phyloP scores from a whole-genome alignment of 1,139 yeast species.

The Taphrina wiesneri region DNA sequence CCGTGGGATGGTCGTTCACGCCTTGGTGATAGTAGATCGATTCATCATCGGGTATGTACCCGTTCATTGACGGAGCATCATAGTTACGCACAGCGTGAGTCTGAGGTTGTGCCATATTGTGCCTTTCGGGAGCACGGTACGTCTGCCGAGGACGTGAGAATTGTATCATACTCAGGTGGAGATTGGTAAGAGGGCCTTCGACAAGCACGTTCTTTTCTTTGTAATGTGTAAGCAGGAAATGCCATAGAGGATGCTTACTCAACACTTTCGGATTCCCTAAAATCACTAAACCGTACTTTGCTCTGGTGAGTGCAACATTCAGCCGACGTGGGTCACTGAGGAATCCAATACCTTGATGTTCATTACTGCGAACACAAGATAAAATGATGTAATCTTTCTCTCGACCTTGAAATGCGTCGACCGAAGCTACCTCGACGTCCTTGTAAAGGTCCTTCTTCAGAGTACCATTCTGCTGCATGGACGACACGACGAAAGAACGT shows the following conservation, averaged over 20 bases:
- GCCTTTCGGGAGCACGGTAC: conserved; percentile 35
- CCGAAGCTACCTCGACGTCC: conserved; percentile 84
- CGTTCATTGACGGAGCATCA: conserved; percentile 37
- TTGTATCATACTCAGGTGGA: conserved; percentile 72
- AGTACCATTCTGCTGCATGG: conserved; percentile 73
- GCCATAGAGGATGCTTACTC: conserved; percentile 75
- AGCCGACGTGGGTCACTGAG: conserved; percentile 85
- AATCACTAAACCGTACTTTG: conserved; percentile 77
- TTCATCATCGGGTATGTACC: conserved; percentile 41
- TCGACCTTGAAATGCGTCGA: conserved; percentile 95
- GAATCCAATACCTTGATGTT: conserved; percentile 79
- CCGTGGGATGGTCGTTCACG: conserved; percentile 34
- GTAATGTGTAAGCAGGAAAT: conserved; percentile 70
- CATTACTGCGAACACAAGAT: conserved; percentile 91
- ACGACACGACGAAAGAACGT: conserved; percentile 75
- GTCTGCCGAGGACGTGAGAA: conserved; percentile 48
- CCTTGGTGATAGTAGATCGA: conserved; percentile 28
- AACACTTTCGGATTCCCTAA: conserved; percentile 84
- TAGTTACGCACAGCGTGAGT: background rate
- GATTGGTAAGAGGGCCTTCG: conserved; percentile 83
- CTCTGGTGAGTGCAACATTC: conserved; percentile 90
- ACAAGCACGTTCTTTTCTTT: conserved; percentile 85
- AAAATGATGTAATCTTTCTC: conserved; percentile 88
- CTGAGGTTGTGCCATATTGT: conserved; percentile 17
- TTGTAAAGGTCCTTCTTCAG: conserved; percentile 62